Conservation (phyloP, 495 filamentous ascomycete genomes). For the Pyrenopolyporus hunteri region DNA sequence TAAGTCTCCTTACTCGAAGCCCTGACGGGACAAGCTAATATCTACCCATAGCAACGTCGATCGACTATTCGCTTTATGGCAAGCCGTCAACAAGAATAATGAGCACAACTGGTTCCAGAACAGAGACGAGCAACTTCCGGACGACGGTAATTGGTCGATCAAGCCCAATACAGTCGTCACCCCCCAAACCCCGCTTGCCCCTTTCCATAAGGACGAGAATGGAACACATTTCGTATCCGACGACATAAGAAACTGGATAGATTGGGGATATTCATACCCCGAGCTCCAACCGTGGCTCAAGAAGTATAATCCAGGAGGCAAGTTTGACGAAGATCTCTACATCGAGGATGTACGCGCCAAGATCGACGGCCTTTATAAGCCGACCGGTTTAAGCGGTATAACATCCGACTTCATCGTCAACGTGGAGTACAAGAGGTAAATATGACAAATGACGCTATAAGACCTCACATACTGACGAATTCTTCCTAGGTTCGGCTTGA, state of each 20-base stretch:
- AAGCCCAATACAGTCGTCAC: background rate
- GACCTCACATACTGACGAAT: background rate
- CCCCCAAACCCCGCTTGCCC: background rate
- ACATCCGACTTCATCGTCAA: background rate
- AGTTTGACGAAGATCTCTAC: background rate
- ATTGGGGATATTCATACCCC: conserved; percentile 2
- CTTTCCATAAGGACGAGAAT: background rate
- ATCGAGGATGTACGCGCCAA: background rate
- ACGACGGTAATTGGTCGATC: conserved; percentile 1
- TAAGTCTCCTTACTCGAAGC: background rate
- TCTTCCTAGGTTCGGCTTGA: background rate
- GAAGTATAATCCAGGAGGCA: background rate
- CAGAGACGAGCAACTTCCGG: background rate
- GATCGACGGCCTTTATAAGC: too few relatives aligned
- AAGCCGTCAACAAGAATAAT: background rate
- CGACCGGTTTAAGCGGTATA: too few relatives aligned
- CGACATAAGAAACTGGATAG: background rate
- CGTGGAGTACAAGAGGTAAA: conserved; percentile 3
- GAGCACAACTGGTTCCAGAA: background rate
- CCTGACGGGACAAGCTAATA: background rate
- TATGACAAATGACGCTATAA: background rate
- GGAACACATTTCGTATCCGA: background rate
- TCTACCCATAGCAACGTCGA: background rate
- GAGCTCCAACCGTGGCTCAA: conserved; percentile 3
- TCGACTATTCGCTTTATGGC: conserved; percentile 1